phyloP scores from a whole-genome alignment of 441 rosid genomes.

The Mallotus repandus region DNA sequence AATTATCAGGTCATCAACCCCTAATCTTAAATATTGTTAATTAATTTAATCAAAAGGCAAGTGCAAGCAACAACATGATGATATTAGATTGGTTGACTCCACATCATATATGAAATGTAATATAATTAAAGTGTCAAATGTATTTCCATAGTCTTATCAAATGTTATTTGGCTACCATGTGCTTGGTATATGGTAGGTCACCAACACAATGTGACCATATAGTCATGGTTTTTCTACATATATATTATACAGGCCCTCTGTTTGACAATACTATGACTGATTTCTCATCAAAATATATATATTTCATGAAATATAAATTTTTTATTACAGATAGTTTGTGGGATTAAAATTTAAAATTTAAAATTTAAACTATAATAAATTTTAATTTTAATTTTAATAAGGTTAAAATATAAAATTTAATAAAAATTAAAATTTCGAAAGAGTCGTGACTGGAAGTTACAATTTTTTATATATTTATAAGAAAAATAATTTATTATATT shows the following conservation, averaged over 20 bases:
- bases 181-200: constrained; percentile 2
- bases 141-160: background rate
- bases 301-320: no score
- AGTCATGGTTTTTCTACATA: background rate
- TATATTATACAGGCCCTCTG: background rate
- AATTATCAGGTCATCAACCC: background rate
- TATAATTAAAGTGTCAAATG: background rate
- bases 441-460: no score
- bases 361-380: no score
- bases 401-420: no score
- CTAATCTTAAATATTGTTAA: background rate
- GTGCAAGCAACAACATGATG: constrained; percentile 3
- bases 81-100: constrained; percentile 17
- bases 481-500: no score
- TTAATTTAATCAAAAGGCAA: background rate
- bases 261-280: no score
- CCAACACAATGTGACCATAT: constrained; percentile 2
- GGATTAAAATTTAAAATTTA: no score
- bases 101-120: background rate
- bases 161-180: constrained; percentile 4
- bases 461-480: no score
- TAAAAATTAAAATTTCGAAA: no score
- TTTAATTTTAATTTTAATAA: no score
- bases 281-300: no score
- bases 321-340: no score